Evolutionary conservation across 2,329 filamentous ascomycete species (phyloP).

Genomic region (Penicillium sp.): DNA sequence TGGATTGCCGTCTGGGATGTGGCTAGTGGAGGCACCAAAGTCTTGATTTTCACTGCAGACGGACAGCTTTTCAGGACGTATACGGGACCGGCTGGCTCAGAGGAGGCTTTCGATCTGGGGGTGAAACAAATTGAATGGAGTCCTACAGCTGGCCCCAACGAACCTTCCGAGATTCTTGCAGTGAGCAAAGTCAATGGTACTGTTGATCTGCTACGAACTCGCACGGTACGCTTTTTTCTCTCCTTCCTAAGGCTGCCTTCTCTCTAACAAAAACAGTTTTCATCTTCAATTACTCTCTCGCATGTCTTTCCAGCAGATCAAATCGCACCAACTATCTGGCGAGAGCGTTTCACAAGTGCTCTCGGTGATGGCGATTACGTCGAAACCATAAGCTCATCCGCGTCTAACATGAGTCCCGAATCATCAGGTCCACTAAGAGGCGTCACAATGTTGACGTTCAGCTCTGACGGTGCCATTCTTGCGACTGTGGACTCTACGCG

Average conservation of each 20-base stretch:
- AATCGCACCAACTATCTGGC: slow-evolving; percentile 40
- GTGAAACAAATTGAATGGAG: slow-evolving; percentile 59
- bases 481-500: slow-evolving; percentile 46
- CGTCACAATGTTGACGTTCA: slow-evolving; percentile 47
- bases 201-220: slow-evolving; percentile 52
- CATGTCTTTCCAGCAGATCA: slow-evolving; percentile 39
- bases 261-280: slow-evolving; percentile 33
- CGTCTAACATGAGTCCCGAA: slow-evolving; percentile 37
- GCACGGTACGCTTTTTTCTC: slow-evolving; percentile 40
- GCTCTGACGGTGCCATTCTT: slow-evolving; percentile 40
- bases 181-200: slow-evolving; percentile 56
- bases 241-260: not conserved
- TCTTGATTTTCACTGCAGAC: slow-evolving; percentile 62
- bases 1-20: slow-evolving; percentile 64
- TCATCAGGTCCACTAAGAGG: slow-evolving; percentile 38
- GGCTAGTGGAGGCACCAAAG: slow-evolving; percentile 54
- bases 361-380: slow-evolving; percentile 41
- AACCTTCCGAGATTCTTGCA: slow-evolving; percentile 47
- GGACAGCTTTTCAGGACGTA: slow-evolving; percentile 62
- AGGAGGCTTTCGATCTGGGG: slow-evolving; percentile 51
- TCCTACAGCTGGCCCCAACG: slow-evolving; percentile 36
- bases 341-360: slow-evolving; percentile 35
- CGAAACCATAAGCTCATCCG: slow-evolving; percentile 44
- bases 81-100: slow-evolving; percentile 43
- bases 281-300: slow-evolving; percentile 40